phyloP scores from a whole-genome alignment of 805 yeast genomes.

The Groenewaldozyma salmanticensis region DNA sequence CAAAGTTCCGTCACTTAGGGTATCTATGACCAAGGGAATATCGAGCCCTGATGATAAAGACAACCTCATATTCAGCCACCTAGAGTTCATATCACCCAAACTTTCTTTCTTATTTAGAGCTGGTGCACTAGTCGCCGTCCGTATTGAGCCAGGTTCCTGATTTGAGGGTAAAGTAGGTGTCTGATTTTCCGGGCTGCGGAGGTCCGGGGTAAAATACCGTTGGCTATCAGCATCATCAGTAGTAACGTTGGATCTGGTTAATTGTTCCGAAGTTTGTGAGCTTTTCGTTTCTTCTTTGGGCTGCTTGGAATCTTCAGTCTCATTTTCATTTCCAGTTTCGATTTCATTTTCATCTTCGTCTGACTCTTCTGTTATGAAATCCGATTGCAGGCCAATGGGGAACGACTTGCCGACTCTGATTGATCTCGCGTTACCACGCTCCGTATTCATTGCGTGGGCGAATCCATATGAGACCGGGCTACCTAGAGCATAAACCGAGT shows the following conservation, averaged over 20 bases:
- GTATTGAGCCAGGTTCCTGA: no score
- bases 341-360: constrained; percentile 11
- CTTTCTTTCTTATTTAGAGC: neutral
- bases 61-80: constrained; percentile 3
- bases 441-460: constrained; percentile 3
- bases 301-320: neutral
- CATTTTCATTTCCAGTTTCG: neutral
- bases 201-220: neutral
- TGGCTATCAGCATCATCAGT: neutral
- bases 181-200: neutral
- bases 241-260: neutral
- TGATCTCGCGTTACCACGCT: constrained; percentile 17
- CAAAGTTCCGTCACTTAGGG: no score
- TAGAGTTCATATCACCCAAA: neutral
- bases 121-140: constrained; percentile 8
- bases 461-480: constrained; percentile 39
- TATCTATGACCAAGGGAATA: constrained; percentile 14
- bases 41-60: constrained; percentile 13
- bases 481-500: constrained; percentile 34
- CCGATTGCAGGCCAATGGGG: constrained; percentile 16
- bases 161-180: no score
- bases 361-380: constrained; percentile 19
- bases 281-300: neutral
- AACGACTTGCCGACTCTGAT: constrained; percentile 25
- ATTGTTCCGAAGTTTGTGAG: neutral